Base-by-base conservation (phyloP, 306 rosid genomes). In the Castanea crenata region DNA sequence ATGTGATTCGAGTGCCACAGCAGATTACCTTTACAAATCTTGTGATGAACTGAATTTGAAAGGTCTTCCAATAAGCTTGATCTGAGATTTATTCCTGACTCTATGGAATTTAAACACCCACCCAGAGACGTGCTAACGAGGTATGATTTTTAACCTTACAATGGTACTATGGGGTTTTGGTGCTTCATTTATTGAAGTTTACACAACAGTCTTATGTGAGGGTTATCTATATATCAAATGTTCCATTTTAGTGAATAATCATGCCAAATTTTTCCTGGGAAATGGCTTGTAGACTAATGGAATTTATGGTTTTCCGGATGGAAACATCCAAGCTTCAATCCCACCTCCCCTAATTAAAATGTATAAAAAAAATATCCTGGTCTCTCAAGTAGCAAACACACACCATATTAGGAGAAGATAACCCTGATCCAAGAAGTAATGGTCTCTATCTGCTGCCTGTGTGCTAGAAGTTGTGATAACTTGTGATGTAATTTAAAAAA, bases 11-110 rank as follows among this genome's bases (percentile, higher is more conserved):
- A 63, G 68, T 74, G 80, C 90, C 63, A 95, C 98, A 19, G 96
- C 98, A 57, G 87, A 90, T 88, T 81, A 84, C 85, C 89, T 95
- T 75, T 93, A 93, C 86, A 88, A 87, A 79, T 88, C 87, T 71
- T 90, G 97, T 88, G 96, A 95, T 44, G 96, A 76, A 75, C 83
- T 79, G 99, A 93, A 83, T 83, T 93, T 55, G 86, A 74, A 76
- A 87, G 90, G 56, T 90, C 97, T 27, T 91, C 99, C 46, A 93
- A 91, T 90, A 82, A 85, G 76, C 92, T 93, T 65, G 98, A 95
- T 76, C 84, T 95, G 82, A 91, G 99, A 85, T 95, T 95, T 82
- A 93, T 95, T 84, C 99, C 97, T 0, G 96, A 95, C 71, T 82
- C 91, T 6, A 88, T 93, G 98, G 88, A 91, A 79, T 81, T 91